These are phyloP conservation scores for Detonula confervacea DNA, from an alignment of 352 stramenopile genomes.

Conservation along the genomic window DNA sequence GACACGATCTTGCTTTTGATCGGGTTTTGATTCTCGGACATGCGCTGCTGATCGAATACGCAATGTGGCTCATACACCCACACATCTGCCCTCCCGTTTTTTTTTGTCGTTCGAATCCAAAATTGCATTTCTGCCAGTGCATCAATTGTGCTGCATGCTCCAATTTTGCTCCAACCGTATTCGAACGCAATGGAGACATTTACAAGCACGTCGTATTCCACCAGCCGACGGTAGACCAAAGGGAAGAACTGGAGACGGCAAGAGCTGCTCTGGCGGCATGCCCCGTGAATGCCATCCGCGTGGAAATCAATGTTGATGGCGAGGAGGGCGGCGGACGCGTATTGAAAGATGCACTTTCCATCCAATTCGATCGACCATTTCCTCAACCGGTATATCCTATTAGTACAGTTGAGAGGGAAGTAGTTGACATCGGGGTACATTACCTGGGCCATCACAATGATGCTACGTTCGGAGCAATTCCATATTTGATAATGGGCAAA, in stretches of 20 bases:
- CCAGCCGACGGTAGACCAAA: slow-evolving; percentile 48
- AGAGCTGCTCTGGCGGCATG: slow-evolving; percentile 65
- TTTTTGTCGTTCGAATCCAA: neutral
- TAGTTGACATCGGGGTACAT: slow-evolving; percentile 40
- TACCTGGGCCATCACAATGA: slow-evolving; percentile 75
- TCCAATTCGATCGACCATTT: slow-evolving; percentile 58
- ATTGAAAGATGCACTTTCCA: slow-evolving; percentile 40
- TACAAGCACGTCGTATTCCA: slow-evolving; percentile 61
- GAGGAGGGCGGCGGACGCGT: slow-evolving; percentile 23
- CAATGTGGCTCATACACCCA: neutral
- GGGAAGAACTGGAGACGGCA: slow-evolving; percentile 57
- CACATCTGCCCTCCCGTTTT: slow-evolving; percentile 1
- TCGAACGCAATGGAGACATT: slow-evolving; percentile 37
- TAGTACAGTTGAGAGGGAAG: neutral
- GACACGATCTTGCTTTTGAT: no score
- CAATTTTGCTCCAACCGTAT: slow-evolving; percentile 63
- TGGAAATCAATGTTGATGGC: slow-evolving; percentile 52
- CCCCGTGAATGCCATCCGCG: slow-evolving; percentile 72
- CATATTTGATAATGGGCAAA: slow-evolving; percentile 54
- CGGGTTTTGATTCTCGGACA: no score
- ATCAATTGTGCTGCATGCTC: slow-evolving; percentile 78
- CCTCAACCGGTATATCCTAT: slow-evolving; percentile 42
- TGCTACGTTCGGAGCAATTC: slow-evolving; percentile 66
- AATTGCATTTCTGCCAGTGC: slow-evolving; percentile 31
- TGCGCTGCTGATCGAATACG: no score